Evolutionary conservation across 176 grass and related monocot genomes (phyloP).

Genomic region (Rhynchospora breviuscula): DNA sequence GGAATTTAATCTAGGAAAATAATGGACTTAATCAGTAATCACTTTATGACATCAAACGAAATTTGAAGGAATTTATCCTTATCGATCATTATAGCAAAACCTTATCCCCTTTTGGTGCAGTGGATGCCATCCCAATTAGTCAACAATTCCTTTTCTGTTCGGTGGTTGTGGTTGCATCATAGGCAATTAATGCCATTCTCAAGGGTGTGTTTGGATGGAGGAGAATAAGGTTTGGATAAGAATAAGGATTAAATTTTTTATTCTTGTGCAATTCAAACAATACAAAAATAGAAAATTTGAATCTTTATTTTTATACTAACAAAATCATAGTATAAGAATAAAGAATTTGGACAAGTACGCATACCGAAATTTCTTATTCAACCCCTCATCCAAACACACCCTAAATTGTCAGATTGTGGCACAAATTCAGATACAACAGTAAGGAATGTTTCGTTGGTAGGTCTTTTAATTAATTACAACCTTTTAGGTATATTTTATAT

Average conservation of each 20-base stretch:
- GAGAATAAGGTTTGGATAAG: too few species aligned
- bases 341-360: too few species aligned
- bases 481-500: not conserved
- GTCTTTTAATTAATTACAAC: not conserved
- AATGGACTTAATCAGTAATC: not conserved
- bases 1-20: too few species aligned
- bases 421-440: not conserved
- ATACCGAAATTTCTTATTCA: too few species aligned
- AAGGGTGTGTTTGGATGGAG: too few species aligned
- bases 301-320: too few species aligned
- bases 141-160: not conserved
- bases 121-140: not conserved
- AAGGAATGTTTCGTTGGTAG: not conserved
- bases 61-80: not conserved
- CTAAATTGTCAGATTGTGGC: not conserved
- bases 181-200: not conserved
- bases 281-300: too few species aligned
- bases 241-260: too few species aligned
- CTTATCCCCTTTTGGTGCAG: not conserved
- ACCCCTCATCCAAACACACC: too few species aligned
- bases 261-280: too few species aligned
- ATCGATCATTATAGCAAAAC: not conserved
- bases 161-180: not conserved
- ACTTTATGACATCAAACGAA: not conserved
- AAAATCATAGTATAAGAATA: too few species aligned